Evolutionary conservation across 352 stramenopile species (phyloP).

Genomic region (Plasmopara muralis): DNA sequence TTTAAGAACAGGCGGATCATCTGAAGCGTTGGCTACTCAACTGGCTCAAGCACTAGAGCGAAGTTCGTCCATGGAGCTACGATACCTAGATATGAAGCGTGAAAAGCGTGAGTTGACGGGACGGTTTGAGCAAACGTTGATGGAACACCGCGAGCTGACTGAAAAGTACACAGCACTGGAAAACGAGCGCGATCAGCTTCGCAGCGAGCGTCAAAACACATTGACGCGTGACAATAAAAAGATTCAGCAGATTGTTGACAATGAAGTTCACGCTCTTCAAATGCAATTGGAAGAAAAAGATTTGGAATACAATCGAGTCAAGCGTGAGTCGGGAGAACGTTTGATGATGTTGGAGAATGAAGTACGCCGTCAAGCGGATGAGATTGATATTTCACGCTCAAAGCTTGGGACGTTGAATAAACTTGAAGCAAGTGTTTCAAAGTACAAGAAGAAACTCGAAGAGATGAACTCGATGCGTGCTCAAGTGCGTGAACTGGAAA

Average conservation of each 20-base stretch:
- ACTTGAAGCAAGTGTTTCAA: constrained; percentile 67
- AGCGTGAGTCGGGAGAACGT: constrained; percentile 65
- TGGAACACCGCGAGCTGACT: constrained; percentile 41
- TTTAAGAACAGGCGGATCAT: constrained; percentile 28
- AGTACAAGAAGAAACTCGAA: constrained; percentile 85
- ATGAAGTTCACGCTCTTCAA: constrained; percentile 67
- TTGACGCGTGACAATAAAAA: constrained; percentile 83
- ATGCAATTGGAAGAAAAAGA: constrained; percentile 77
- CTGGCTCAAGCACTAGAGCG: constrained; percentile 64
- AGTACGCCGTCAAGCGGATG: constrained; percentile 77
- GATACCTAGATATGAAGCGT: constrained; percentile 66
- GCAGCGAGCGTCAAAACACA: constrained; percentile 63
- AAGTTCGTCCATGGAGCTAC: constrained; percentile 59
- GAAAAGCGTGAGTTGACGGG: constrained; percentile 73
- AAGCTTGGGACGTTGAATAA: constrained; percentile 77
- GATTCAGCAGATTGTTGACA: constrained; percentile 82
- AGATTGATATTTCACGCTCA: constrained; percentile 82
- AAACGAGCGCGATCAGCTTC: constrained; percentile 63
- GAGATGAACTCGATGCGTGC: constrained; percentile 76
- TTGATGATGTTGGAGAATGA: constrained; percentile 81
- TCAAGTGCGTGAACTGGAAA: constrained; percentile 74
- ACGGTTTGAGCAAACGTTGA: constrained; percentile 50
- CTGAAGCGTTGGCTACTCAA: constrained; percentile 44
- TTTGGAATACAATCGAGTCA: constrained; percentile 60
- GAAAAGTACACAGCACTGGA: constrained; percentile 45